phyloP scores from a whole-genome alignment of 2,329 filamentous ascomycete species.

The Aspergillus japonicus region DNA sequence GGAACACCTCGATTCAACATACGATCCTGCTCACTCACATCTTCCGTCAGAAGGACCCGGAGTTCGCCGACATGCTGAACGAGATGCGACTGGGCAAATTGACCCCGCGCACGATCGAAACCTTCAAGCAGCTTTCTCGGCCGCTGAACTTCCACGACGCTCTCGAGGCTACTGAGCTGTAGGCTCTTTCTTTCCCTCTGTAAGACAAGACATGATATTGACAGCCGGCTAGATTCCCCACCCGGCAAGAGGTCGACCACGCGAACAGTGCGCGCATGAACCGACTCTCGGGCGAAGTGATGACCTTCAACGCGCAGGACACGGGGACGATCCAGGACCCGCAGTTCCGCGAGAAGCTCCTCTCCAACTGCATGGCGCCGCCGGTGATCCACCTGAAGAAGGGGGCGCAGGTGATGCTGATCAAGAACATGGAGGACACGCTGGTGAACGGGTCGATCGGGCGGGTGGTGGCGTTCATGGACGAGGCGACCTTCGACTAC shows the following conservation, averaged over 20 bases:
- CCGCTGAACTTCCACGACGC: conserved; percentile 71
- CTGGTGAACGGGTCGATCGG: conserved; percentile 94
- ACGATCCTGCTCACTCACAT: conserved; percentile 94
- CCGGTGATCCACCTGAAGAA: conserved; percentile 77
- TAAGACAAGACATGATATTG: neutral
- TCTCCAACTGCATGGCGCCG: conserved; percentile 92
- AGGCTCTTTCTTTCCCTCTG: conserved; percentile 24
- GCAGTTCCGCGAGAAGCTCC: conserved; percentile 68
- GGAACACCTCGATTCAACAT: conserved; percentile 89
- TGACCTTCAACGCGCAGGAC: conserved; percentile 73
- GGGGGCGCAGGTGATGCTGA: conserved; percentile 97
- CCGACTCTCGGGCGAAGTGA: conserved; percentile 65
- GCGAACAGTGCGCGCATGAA: conserved; percentile 76
- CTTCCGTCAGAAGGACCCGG: conserved; percentile 88
- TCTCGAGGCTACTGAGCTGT: conserved; percentile 81
- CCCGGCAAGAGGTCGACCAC: conserved; percentile 80
- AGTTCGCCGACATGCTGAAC: conserved; percentile 93
- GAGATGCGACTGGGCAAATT: conserved; percentile 92
- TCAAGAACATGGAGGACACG: conserved; percentile 95
- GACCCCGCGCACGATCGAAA: conserved; percentile 69
- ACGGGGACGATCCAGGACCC: conserved; percentile 66
- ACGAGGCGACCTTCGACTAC: conserved; percentile 59
- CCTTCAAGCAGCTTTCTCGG: conserved; percentile 72
- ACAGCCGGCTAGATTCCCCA: conserved; percentile 66
- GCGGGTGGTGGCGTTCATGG: conserved; percentile 79